These are phyloP conservation scores for Carex scoparia DNA, from an alignment of 176 grass and related monocot genomes.

Conservation along the genomic window DNA sequence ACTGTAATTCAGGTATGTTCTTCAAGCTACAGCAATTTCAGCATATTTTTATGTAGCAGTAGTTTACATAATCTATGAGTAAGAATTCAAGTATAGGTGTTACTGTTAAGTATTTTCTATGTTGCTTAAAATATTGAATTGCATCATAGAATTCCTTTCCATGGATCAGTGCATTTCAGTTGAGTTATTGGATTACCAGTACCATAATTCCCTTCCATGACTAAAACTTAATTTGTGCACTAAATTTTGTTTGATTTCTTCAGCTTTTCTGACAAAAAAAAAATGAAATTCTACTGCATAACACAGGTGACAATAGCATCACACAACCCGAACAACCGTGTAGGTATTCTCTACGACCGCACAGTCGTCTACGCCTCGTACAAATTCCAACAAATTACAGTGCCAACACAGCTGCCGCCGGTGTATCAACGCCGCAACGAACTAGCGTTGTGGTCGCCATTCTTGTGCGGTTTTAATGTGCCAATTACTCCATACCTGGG, in stretches of 20 bases:
- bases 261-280: background rate
- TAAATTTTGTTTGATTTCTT: background rate
- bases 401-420: slow-evolving; percentile 22
- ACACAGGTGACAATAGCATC: slow-evolving; percentile 50
- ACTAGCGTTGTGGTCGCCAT: slow-evolving; percentile 67
- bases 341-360: slow-evolving; percentile 78
- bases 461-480: slow-evolving; percentile 32
- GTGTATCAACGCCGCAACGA: slow-evolving; percentile 70
- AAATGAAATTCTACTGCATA: background rate
- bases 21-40: background rate
- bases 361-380: slow-evolving; percentile 57
- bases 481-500: slow-evolving; percentile 62
- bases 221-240: background rate
- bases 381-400: slow-evolving; percentile 77
- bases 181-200: background rate
- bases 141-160: background rate
- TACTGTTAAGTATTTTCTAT: background rate
- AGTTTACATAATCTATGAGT: background rate
- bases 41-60: background rate
- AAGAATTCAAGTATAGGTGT: background rate
- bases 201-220: background rate
- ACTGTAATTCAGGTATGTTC: slow-evolving; percentile 31
- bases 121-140: background rate
- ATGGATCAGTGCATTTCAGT: background rate
- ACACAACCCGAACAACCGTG: slow-evolving; percentile 64